These are phyloP conservation scores for Hymenotorrendiella dingleyae DNA, from an alignment of 2,329 filamentous ascomycete genomes.

Conservation along the genomic window DNA sequence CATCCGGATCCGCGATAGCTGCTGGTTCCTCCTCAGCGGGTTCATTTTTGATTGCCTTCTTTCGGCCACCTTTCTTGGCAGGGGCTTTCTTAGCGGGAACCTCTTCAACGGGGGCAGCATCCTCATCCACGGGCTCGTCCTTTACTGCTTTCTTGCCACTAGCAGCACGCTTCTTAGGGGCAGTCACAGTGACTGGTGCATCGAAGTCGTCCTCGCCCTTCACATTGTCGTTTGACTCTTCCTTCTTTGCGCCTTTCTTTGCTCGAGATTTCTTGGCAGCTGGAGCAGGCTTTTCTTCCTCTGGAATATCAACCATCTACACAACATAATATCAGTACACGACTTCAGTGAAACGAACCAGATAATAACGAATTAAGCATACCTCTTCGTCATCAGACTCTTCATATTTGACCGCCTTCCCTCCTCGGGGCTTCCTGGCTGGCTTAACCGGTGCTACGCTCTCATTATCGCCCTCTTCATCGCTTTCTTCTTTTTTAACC, in stretches of 20 bases:
- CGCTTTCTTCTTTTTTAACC: conserved; percentile 35
- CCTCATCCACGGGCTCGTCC: conserved; percentile 25
- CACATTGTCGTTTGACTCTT: conserved; percentile 13
- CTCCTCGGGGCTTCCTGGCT: conserved; percentile 23
- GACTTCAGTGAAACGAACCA: no score
- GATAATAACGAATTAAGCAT: no score
- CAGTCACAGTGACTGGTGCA: conserved; percentile 16
- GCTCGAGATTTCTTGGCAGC: conserved; percentile 24
- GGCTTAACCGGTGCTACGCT: conserved; percentile 13
- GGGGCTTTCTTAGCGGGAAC: conserved; percentile 4
- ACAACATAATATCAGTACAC: no score
- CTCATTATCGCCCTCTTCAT: conserved; percentile 17
- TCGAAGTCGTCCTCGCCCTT: conserved; percentile 17
- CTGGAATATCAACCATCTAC: no score
- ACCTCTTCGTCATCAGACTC: conserved; percentile 16
- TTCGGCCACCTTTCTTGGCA: conserved; percentile 18
- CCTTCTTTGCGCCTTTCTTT: conserved; percentile 17
- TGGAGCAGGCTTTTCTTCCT: no score
- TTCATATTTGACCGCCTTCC: conserved; percentile 17
- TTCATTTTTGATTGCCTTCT: conserved; percentile 16
- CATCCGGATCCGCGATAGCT: no score
- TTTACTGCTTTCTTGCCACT: conserved; percentile 10
- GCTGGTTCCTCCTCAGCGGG: neutral
- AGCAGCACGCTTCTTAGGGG: conserved; percentile 9
- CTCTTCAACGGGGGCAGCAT: conserved; percentile 21